A percentile compares a stretch with the other conserved stretches of the same genome.
phyloP scores from a whole-genome alignment of 2,329 filamentous ascomycete species.

The Apiospora koreana region DNA sequence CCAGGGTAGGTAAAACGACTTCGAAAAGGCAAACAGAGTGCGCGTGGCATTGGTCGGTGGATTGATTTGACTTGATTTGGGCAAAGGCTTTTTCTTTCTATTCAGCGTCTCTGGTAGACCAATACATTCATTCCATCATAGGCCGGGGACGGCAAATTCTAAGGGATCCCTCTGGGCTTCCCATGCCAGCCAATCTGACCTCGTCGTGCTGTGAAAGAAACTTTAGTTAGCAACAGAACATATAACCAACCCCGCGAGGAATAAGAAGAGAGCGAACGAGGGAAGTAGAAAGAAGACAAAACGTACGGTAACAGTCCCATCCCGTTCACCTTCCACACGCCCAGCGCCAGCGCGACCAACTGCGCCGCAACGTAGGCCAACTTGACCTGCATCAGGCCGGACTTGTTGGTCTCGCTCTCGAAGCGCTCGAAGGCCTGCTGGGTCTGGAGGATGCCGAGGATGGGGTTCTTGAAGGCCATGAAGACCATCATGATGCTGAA shows the following conservation, averaged over 20 bases:
- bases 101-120: conserved; percentile 9
- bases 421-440: conserved; percentile 90
- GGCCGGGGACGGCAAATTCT: conserved; percentile 65
- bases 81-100: neutral
- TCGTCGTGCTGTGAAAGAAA: conserved; percentile 69
- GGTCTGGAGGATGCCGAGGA: conserved; percentile 80
- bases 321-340: conserved; percentile 93
- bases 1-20: neutral
- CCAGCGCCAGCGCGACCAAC: conserved; percentile 77
- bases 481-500: conserved; percentile 99
- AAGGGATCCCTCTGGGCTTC: conserved; percentile 72
- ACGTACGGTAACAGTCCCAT: conserved; percentile 93
- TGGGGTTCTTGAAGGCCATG: conserved; percentile 96
- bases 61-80: conserved; percentile 8
- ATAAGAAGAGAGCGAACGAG: neutral
- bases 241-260: neutral
- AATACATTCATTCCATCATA: conserved; percentile 35
- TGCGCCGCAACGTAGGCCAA: conserved; percentile 87
- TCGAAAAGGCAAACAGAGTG: neutral
- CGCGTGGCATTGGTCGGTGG: neutral
- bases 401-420: conserved; percentile 76
- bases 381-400: conserved; percentile 80
- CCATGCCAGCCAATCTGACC: conserved; percentile 98
- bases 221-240: conserved; percentile 28
- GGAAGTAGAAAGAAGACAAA: neutral